Conservation (phyloP, 2,329 filamentous ascomycete species). For the Sporothrix dimorphospora region DNA sequence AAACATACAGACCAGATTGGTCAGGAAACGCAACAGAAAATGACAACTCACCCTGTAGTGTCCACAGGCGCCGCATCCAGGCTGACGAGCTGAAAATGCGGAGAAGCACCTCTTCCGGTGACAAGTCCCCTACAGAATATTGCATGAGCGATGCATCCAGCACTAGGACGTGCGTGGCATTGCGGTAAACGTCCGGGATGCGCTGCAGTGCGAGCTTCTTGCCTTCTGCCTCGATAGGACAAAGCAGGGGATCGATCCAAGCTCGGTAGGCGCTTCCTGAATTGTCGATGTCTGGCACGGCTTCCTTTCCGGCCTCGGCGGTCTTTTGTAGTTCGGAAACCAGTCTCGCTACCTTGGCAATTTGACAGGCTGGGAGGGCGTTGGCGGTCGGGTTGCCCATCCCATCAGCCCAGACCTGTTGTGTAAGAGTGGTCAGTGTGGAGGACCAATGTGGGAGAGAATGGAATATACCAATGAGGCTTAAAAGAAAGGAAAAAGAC, state of each 20-base stretch:
- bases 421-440: too few species aligned
- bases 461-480: too few species aligned
- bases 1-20: too few species aligned
- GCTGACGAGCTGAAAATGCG: constrained; percentile 20
- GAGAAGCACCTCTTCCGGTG: not conserved
- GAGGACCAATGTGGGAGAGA: too few species aligned
- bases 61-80: constrained; percentile 17
- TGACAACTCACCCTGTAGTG: not conserved
- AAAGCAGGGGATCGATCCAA: constrained; percentile 45
- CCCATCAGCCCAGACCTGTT: constrained; percentile 43
- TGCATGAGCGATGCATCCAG: constrained; percentile 41
- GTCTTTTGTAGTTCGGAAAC: constrained; percentile 30
- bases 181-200: constrained; percentile 42
- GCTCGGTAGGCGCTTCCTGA: constrained; percentile 33
- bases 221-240: constrained; percentile 37
- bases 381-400: constrained; percentile 41
- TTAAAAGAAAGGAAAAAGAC: too few species aligned
- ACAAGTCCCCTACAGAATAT: constrained; percentile 29
- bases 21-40: not conserved
- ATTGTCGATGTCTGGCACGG: not conserved
- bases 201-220: constrained; percentile 40
- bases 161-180: constrained; percentile 41
- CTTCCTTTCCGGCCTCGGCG: not conserved
- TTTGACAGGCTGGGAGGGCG: constrained; percentile 41
- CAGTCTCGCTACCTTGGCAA: constrained; percentile 37